Evolutionary conservation across 2,329 filamentous ascomycete genomes (phyloP).

Genomic region (Fusarium chlamydosporum): DNA sequence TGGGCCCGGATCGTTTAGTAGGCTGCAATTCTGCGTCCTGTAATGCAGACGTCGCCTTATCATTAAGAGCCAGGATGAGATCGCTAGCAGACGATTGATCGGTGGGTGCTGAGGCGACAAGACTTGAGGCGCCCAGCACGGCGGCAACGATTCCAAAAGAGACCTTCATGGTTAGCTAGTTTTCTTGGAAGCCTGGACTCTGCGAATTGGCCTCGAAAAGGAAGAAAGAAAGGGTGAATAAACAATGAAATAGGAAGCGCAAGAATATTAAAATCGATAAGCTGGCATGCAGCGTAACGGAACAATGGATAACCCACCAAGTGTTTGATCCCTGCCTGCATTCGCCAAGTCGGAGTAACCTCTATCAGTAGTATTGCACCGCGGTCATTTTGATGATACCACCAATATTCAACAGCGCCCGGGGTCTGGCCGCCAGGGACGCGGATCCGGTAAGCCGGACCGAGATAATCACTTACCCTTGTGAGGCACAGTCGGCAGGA

Average conservation of each 20-base stretch:
- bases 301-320: background rate
- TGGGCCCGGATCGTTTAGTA: background rate
- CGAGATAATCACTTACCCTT: background rate
- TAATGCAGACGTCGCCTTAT: background rate
- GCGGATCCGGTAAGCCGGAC: background rate
- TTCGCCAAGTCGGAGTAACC: background rate
- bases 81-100: background rate
- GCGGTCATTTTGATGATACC: background rate
- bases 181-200: rapidly evolving
- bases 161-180: background rate
- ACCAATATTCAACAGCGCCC: background rate
- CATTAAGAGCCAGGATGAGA: conserved; percentile 2
- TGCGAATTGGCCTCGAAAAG: rapidly evolving
- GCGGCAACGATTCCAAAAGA: background rate
- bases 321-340: background rate
- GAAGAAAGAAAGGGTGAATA: rapidly evolving
- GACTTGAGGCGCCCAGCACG: background rate
- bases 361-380: background rate
- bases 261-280: background rate
- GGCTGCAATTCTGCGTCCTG: rapidly evolving
- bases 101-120: background rate
- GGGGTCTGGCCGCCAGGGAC: background rate
- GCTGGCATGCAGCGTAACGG: background rate
- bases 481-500: background rate
- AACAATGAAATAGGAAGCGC: background rate